Conservation (phyloP, 139 green algal genomes). For the Gonium pectorale region DNA sequence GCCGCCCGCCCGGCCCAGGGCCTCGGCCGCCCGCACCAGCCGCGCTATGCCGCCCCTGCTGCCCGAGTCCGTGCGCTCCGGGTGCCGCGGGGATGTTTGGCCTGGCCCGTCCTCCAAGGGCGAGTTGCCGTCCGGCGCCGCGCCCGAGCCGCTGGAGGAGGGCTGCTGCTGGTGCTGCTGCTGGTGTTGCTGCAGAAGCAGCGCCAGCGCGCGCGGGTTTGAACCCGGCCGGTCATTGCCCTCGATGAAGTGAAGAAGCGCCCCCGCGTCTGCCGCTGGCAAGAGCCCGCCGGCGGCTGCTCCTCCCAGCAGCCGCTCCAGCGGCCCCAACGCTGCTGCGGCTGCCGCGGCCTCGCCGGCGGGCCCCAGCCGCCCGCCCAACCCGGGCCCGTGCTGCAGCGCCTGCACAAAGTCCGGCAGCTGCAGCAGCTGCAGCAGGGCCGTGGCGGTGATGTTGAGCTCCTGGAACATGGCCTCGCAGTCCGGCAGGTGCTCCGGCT, state of each 20-base stretch:
- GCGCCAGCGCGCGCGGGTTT: not conserved
- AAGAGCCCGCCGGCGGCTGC: not conserved
- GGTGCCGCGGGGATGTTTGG: no score
- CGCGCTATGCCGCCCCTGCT: no score
- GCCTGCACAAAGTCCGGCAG: slow-evolving; percentile 1
- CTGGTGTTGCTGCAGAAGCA: not conserved
- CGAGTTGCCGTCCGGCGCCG: not conserved
- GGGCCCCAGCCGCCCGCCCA: not conserved
- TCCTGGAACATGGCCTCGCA: slow-evolving; percentile 41
- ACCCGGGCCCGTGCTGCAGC: not conserved
- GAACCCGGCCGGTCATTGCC: not conserved
- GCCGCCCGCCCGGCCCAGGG: no score
- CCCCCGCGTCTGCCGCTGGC: no score
- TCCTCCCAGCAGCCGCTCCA: not conserved
- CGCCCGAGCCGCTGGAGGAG: not conserved
- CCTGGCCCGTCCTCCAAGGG: not conserved
- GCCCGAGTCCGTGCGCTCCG: no score
- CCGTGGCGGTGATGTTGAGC: slow-evolving; percentile 16
- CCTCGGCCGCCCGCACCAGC: no score
- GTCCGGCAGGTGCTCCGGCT: slow-evolving; percentile 19
- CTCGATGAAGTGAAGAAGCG: no score
- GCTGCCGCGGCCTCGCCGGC: not conserved
- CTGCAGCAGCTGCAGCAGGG: slow-evolving; percentile 47
- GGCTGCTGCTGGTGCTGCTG: not conserved
- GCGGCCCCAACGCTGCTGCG: not conserved